A percentile compares a stretch with the other conserved stretches of the same genome.
Conservation (phyloP, 2,329 filamentous ascomycete genomes). For the Phialophora tarda region DNA sequence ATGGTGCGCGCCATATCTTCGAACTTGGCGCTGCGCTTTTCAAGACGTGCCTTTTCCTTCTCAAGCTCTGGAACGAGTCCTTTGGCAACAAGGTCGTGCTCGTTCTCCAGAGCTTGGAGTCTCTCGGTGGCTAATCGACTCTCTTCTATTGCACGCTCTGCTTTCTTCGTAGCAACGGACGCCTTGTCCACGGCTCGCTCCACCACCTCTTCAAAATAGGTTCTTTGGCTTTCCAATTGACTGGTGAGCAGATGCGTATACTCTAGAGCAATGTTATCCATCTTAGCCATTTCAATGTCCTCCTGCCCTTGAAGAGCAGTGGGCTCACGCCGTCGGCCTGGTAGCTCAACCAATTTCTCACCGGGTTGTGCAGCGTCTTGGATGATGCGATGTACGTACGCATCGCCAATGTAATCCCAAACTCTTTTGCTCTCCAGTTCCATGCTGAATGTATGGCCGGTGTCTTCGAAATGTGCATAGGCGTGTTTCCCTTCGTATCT, state of each 20-base stretch:
- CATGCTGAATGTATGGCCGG: slow-evolving; percentile 87
- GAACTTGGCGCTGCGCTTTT: slow-evolving; percentile 71
- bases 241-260: slow-evolving; percentile 93
- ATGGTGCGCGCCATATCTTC: slow-evolving; percentile 76
- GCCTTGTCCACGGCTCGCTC: slow-evolving; percentile 90
- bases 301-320: slow-evolving; percentile 36
- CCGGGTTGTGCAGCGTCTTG: slow-evolving; percentile 71
- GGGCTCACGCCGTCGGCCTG: slow-evolving; percentile 60
- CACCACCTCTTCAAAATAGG: slow-evolving; percentile 93
- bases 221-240: slow-evolving; percentile 88
- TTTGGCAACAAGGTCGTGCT: slow-evolving; percentile 35
- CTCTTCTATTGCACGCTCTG: slow-evolving; percentile 72
- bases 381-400: slow-evolving; percentile 94
- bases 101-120: slow-evolving; percentile 25
- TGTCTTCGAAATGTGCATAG: slow-evolving; percentile 90
- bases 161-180: slow-evolving; percentile 68
- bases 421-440: slow-evolving; percentile 93
- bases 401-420: slow-evolving; percentile 96
- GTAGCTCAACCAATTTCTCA: slow-evolving; percentile 87
- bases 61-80: slow-evolving; percentile 68
- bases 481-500: slow-evolving; percentile 93
- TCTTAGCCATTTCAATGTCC: slow-evolving; percentile 57
- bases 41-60: slow-evolving; percentile 71
- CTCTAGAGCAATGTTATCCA: slow-evolving; percentile 83
- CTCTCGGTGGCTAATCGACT: slow-evolving; percentile 53